phyloP scores from a whole-genome alignment of 129 eudicot species.

The Lactuca sativa region DNA sequence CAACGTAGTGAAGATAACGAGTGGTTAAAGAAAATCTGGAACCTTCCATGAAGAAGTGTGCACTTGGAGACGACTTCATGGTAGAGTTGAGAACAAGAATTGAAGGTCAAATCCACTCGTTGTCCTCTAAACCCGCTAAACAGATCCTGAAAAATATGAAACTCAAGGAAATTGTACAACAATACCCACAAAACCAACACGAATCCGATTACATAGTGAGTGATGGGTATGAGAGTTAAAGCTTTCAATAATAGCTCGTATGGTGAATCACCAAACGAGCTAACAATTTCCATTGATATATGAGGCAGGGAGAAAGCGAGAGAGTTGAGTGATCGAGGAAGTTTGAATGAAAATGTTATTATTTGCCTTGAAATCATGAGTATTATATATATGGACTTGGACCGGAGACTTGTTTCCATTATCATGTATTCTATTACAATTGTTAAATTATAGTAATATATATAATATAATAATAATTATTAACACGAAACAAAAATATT shows the following conservation, averaged over 20 bases:
- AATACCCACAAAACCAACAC: constrained; percentile 20
- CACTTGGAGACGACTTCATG: constrained; percentile 80
- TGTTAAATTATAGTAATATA: no score
- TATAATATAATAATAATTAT: no score
- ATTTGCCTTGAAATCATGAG: no score
- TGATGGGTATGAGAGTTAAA: constrained; percentile 52
- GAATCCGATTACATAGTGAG: constrained; percentile 55
- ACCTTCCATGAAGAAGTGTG: constrained; percentile 85
- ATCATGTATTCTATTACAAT: no score
- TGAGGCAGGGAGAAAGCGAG: no score
- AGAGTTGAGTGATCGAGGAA: no score
- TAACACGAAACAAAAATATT: no score
- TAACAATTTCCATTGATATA: constrained; percentile 22
- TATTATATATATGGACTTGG: no score
- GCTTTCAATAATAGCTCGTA: constrained; percentile 60
- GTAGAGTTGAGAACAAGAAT: constrained; percentile 65
- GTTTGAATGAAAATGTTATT: no score
- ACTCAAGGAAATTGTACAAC: constrained; percentile 65
- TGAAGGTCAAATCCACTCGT: constrained; percentile 50
- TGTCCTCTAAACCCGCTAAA: constrained; percentile 82
- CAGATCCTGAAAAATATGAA: constrained; percentile 66
- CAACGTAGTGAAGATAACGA: not conserved
- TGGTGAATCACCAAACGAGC: constrained; percentile 44
- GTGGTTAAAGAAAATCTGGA: not conserved
- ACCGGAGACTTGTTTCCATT: no score